Evolutionary conservation across 108 stramenopile species (phyloP).

Genomic region (Nitzschia sp.): DNA sequence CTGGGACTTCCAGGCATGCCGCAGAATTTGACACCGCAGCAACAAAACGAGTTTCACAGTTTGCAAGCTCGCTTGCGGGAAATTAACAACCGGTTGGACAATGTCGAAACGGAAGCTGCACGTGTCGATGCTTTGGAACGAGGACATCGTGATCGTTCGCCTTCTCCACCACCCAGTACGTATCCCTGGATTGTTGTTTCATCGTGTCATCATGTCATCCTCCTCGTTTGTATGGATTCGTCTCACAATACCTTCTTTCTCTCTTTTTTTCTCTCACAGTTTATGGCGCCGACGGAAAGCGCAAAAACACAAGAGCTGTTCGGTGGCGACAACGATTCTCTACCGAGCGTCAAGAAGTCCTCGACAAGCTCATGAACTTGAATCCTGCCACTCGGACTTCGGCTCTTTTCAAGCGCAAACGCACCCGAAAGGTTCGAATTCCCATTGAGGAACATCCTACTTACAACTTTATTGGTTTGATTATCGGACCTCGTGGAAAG

Average conservation of each 20-base stretch:
- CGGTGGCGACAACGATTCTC: slow-evolving; percentile 90
- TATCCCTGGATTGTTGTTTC: background rate
- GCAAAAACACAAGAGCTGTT: slow-evolving; percentile 93
- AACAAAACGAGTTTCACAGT: slow-evolving; percentile 36
- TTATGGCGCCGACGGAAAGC: slow-evolving; percentile 92
- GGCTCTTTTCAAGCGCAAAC: slow-evolving; percentile 64
- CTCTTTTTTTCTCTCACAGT: background rate
- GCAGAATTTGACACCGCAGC: slow-evolving; percentile 48
- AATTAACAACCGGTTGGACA: slow-evolving; percentile 62
- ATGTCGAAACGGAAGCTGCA: slow-evolving; percentile 68
- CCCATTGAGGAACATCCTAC: slow-evolving; percentile 89
- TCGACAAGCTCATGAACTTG: slow-evolving; percentile 88
- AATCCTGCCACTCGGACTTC: slow-evolving; percentile 53
- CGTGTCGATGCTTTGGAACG: slow-evolving; percentile 77
- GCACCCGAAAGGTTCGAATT: slow-evolving; percentile 78
- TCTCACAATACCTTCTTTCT: background rate
- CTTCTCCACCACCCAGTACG: slow-evolving; percentile 81
- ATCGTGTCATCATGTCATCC: no score
- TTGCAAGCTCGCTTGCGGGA: slow-evolving; percentile 60
- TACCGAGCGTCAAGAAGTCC: slow-evolving; percentile 76
- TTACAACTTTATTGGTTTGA: slow-evolving; percentile 95
- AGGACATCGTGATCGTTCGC: slow-evolving; percentile 80
- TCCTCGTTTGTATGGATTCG: background rate
- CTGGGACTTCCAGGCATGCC: slow-evolving; percentile 52
- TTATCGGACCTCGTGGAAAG: slow-evolving; percentile 96